These are phyloP conservation scores for Annulohypoxylon bovei DNA, from an alignment of 495 filamentous ascomycete genomes.

Conservation along the genomic window DNA sequence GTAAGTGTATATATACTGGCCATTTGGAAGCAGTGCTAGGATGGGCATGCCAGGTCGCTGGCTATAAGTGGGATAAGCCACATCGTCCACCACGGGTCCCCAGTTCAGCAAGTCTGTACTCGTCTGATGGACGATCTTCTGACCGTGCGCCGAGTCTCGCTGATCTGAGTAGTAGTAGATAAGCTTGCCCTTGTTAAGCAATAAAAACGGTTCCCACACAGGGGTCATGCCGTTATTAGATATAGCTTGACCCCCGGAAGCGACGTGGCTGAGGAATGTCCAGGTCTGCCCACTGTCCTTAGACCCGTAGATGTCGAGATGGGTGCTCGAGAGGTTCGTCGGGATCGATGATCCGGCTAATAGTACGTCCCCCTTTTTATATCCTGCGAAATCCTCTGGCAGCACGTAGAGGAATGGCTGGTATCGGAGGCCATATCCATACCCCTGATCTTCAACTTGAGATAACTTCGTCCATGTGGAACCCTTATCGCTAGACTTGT, in stretches of 20 bases:
- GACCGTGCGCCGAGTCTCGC: slow-evolving; percentile 69
- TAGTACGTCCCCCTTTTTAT: slow-evolving; percentile 67
- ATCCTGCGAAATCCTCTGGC: slow-evolving; percentile 63
- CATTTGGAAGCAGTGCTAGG: slow-evolving; percentile 66
- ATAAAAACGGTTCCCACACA: slow-evolving; percentile 76
- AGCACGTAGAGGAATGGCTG: slow-evolving; percentile 75
- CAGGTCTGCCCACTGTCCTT: slow-evolving; percentile 67
- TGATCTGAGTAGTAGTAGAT: slow-evolving; percentile 77
- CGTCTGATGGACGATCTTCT: slow-evolving; percentile 72
- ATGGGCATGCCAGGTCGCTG: slow-evolving; percentile 75
- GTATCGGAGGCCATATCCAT: slow-evolving; percentile 71
- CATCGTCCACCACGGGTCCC: slow-evolving; percentile 69
- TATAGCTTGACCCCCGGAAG: slow-evolving; percentile 67
- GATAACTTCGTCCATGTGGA: slow-evolving; percentile 70
- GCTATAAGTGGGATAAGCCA: slow-evolving; percentile 66
- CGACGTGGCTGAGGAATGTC: slow-evolving; percentile 73
- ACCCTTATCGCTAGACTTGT: slow-evolving; percentile 68
- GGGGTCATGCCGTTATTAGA: slow-evolving; percentile 72
- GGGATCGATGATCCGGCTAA: slow-evolving; percentile 71
- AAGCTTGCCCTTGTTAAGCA: slow-evolving; percentile 64
- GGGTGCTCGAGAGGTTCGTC: slow-evolving; percentile 67
- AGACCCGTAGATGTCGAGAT: slow-evolving; percentile 75
- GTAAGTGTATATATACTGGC: slow-evolving; percentile 69
- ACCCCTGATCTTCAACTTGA: slow-evolving; percentile 68
- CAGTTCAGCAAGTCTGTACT: slow-evolving; percentile 66